Evolutionary conservation across 805 yeast species (phyloP).

Genomic region (Candida tibetensis): DNA sequence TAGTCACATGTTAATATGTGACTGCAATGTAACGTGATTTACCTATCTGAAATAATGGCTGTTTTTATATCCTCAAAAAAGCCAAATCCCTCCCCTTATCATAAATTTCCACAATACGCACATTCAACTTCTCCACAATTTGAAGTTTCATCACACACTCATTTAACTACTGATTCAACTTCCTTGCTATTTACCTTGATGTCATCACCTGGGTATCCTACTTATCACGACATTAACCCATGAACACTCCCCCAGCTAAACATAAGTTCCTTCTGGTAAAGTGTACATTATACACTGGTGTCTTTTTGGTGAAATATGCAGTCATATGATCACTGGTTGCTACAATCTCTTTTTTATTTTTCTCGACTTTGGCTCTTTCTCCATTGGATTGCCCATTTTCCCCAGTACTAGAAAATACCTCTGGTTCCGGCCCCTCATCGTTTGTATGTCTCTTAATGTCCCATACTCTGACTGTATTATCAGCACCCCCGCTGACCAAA

Average conservation of each 20-base stretch:
- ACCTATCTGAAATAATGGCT: no score
- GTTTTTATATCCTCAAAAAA: no score
- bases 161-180: no score
- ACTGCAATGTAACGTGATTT: no score
- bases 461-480: slow-evolving; percentile 93
- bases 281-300: slow-evolving; percentile 90
- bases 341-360: slow-evolving; percentile 63
- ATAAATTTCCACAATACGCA: no score
- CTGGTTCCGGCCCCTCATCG: slow-evolving; percentile 78
- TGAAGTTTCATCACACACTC: no score
- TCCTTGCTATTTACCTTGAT: no score
- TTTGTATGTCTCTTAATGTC: slow-evolving; percentile 83
- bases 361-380: slow-evolving; percentile 27
- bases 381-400: slow-evolving; percentile 10
- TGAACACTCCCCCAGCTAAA: slow-evolving; percentile 87
- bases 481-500: slow-evolving; percentile 89
- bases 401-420: slow-evolving; percentile 44
- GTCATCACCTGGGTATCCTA: no score
- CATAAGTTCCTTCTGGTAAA: slow-evolving; percentile 90
- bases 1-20: no score
- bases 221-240: no score
- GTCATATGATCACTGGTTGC: slow-evolving; percentile 90
- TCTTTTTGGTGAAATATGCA: slow-evolving; percentile 87
- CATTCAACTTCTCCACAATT: no score
- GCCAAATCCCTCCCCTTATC: no score